Evolutionary conservation across 495 filamentous ascomycete species (phyloP).

Genomic region (Neurospora terricola): DNA sequence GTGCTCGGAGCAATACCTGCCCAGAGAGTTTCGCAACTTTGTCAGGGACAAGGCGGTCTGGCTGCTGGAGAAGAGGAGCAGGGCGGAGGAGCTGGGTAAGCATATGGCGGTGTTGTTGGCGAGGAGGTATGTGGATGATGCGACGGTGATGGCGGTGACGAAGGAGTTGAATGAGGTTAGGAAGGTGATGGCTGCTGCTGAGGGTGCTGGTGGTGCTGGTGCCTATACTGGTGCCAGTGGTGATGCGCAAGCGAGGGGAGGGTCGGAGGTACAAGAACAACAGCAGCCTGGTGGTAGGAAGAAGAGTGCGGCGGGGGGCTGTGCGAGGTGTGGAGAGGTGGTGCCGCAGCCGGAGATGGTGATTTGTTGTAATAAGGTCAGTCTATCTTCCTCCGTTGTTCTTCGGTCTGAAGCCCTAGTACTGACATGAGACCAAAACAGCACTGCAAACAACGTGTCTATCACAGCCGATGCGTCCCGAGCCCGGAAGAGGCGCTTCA

Average conservation of each 20-base stretch:
- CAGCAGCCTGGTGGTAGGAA: slow-evolving; percentile 14
- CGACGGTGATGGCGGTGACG: slow-evolving; percentile 25
- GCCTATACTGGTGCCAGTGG: background rate
- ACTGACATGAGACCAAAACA: slow-evolving; percentile 14
- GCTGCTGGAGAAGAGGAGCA: slow-evolving; percentile 27
- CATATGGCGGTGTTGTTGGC: slow-evolving; percentile 35
- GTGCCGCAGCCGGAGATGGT: slow-evolving; percentile 27
- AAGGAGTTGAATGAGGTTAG: slow-evolving; percentile 27
- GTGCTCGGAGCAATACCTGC: slow-evolving; percentile 36
- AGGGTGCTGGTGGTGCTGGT: background rate
- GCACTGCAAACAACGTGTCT: slow-evolving; percentile 26
- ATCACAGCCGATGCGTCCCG: slow-evolving; percentile 18
- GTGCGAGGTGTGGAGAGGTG: slow-evolving; percentile 27
- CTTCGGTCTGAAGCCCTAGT: background rate
- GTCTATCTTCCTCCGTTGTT: slow-evolving; percentile 1
- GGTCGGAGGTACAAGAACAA: slow-evolving; percentile 5
- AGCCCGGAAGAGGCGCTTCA: slow-evolving; percentile 5
- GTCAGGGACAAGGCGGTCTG: slow-evolving; percentile 31
- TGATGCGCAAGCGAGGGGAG: background rate
- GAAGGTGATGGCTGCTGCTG: background rate
- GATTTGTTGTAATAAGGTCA: slow-evolving; percentile 35
- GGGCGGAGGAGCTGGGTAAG: slow-evolving; percentile 37
- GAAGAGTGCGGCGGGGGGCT: slow-evolving; percentile 27
- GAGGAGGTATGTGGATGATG: slow-evolving; percentile 27
- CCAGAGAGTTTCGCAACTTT: slow-evolving; percentile 35